These are phyloP conservation scores for Skeletonema potamos DNA, from an alignment of 108 stramenopile species.

Conservation along the genomic window DNA sequence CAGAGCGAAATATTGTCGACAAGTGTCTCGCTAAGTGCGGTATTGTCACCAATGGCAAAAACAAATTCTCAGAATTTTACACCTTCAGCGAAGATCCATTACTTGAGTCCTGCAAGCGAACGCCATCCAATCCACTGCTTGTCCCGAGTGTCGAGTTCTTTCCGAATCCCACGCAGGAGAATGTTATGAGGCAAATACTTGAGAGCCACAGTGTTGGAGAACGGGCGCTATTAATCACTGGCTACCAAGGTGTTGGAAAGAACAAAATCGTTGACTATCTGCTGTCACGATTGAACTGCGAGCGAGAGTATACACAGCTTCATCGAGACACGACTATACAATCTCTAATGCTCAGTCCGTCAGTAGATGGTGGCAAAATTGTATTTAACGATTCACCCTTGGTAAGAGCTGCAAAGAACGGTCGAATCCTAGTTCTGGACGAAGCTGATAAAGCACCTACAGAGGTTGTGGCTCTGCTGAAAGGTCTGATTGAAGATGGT, in stretches of 20 bases:
- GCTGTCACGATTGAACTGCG: slow-evolving; percentile 56
- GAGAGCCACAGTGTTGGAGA: slow-evolving; percentile 64
- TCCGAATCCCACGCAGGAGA: slow-evolving; percentile 48
- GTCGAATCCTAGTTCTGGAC: slow-evolving; percentile 82
- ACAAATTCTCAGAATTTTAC: neutral
- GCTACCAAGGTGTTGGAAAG: slow-evolving; percentile 94
- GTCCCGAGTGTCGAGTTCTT: slow-evolving; percentile 52
- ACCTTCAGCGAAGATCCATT: slow-evolving; percentile 15
- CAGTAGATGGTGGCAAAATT: slow-evolving; percentile 71
- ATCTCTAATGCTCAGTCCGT: slow-evolving; percentile 54
- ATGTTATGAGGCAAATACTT: slow-evolving; percentile 50
- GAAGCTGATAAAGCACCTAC: slow-evolving; percentile 94
- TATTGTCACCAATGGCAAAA: slow-evolving; percentile 5
- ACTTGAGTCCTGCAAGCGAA: slow-evolving; percentile 26
- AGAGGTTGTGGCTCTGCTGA: slow-evolving; percentile 85
- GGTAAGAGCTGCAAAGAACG: slow-evolving; percentile 72
- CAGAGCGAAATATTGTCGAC: slow-evolving; percentile 43
- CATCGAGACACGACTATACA: slow-evolving; percentile 90
- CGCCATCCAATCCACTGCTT: slow-evolving; percentile 41
- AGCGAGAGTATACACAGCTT: slow-evolving; percentile 92
- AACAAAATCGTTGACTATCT: slow-evolving; percentile 83
- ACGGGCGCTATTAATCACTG: slow-evolving; percentile 67
- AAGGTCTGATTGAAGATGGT: slow-evolving; percentile 88
- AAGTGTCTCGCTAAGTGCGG: slow-evolving; percentile 38
- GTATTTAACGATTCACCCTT: slow-evolving; percentile 83